Base-by-base conservation (phyloP, 495 filamentous ascomycete genomes). In the Podospora anserina region DNA sequence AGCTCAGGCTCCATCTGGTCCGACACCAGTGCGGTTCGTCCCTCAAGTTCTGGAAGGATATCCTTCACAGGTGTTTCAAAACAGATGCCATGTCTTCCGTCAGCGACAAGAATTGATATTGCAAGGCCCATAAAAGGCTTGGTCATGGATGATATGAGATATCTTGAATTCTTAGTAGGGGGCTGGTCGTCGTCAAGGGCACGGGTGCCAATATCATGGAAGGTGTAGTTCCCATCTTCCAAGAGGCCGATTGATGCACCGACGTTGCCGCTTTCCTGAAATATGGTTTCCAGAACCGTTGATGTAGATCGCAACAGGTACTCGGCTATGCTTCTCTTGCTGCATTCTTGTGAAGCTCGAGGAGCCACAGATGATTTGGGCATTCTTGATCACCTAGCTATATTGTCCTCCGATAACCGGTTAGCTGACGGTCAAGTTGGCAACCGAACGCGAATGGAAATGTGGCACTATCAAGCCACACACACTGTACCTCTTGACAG, bases 71-170 rank as follows among this genome's bases (percentile, higher is more conserved):
- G 62, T 0, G 69, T 71, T 0, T 57, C 19, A 18, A 70, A 63
- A 4, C 54, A 55, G 68, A 80, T 78, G 18, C 56, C 9, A 11
- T 78, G 59, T 26, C 69, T 70, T 4, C 67, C 66, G 44, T 80
- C 74, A 5, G 72, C 67, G 18, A 80, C 77, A n/a, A 82, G 56
- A 15, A 78, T 77, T 0, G 70, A 79, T 4, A 82, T 64, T 1
- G 75, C 70, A 9, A 75, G 70, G 32, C 76, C 73, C 6, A 76
- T 76, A 56, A 83, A 72, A 26, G 77, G 73, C 64, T 83, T 80
- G 2, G 77, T 76, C 55, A 80, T 74, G 4, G 78, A 79, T 1
- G 77, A 80, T 63, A 82, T 73, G 49, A 77, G 68, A 63, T 82
- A 80, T 2, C 75, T 68, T 0, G 79, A 80, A 54, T 81, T 70